Base-by-base conservation (phyloP, 2,329 filamentous ascomycete genomes). In the Raffaelea deltoideospora region DNA sequence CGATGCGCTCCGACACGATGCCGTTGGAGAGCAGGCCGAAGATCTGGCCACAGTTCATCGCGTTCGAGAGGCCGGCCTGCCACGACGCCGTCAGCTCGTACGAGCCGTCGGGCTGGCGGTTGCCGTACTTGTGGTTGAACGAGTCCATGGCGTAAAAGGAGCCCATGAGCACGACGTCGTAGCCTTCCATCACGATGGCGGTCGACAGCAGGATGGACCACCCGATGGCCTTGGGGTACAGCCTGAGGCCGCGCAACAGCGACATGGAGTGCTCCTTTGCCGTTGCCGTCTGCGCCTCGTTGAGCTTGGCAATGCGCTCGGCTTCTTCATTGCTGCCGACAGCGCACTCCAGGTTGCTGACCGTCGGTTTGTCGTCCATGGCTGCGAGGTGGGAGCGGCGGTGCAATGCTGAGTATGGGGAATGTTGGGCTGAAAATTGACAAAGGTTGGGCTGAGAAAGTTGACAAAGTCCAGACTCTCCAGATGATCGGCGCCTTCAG, bases 21-120 rank as follows among this genome's bases (percentile, higher is more conserved):
- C 71, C 71, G 18, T 64, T 67, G 18, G 71, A 38, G 20, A 73
- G 56, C 3, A 72, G 51, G 0, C 72, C 72, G 9, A 74, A 45
- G 34, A 76, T 69, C 0, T 64, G 63, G 14, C 65, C 70, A 38
- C 72, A 72, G 7, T 60, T 63, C 3, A 76, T 13, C 23, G 23
- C 23, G 13, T 26, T 26, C 8, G 23, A 26, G 13, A 26, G 48
- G 0, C 61, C 70, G 1, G 66, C 64, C 48, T 75, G 70, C 72
- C 72, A 76, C 1, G 63, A 56, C 0, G 69, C 64, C 11, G 34
- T 9, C n/a, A 41, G 26, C 34, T 35, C 31, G 41, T 40, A 46
- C 3, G 14, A 14, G 19, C 17, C 31, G 10, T 33, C 35, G 35
- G 5, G 5, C 17, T 19, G 14, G 15, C 4, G 24, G 1, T 36